Conservation (phyloP, 345 rosid genomes). For the Theobroma cacao region DNA sequence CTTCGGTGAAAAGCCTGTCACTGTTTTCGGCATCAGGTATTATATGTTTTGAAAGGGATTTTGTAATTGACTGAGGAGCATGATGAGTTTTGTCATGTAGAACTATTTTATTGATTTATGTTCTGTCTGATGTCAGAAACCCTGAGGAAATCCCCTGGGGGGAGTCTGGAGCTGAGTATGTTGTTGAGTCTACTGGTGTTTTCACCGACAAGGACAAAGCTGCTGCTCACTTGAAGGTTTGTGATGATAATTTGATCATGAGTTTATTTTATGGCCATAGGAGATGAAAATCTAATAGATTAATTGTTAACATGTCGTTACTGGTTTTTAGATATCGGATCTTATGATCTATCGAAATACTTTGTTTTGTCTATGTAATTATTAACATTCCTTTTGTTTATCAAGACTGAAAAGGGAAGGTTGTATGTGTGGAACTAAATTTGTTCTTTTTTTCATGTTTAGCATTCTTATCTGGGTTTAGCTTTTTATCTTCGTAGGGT, state of each 20-base stretch:
- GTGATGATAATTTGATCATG: background rate
- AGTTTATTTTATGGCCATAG: background rate
- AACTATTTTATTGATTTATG: background rate
- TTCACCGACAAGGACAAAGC: slow-evolving; percentile 75
- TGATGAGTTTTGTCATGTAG: background rate
- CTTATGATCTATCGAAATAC: too few relatives aligned
- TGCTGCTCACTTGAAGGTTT: slow-evolving; percentile 68
- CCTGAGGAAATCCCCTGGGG: slow-evolving; percentile 79
- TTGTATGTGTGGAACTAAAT: background rate
- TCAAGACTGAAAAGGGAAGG: background rate
- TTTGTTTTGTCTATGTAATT: too few relatives aligned
- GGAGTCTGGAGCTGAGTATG: slow-evolving; percentile 52
- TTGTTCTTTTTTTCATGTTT: background rate
- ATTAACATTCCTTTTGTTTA: background rate
- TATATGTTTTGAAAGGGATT: background rate
- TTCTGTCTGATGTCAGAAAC: slow-evolving; percentile 30
- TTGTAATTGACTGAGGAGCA: background rate
- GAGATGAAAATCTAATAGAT: background rate
- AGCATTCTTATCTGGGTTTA: background rate
- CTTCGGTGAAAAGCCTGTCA: slow-evolving; percentile 52
- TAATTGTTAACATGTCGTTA: too few relatives aligned
- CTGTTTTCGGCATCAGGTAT: slow-evolving; percentile 57
- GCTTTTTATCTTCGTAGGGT: slow-evolving; percentile 29
- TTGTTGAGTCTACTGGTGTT: slow-evolving; percentile 73
- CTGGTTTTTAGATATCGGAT: too few relatives aligned